Conservation (phyloP, 352 stramenopile genomes). For the Globisporangium takayamanum region DNA sequence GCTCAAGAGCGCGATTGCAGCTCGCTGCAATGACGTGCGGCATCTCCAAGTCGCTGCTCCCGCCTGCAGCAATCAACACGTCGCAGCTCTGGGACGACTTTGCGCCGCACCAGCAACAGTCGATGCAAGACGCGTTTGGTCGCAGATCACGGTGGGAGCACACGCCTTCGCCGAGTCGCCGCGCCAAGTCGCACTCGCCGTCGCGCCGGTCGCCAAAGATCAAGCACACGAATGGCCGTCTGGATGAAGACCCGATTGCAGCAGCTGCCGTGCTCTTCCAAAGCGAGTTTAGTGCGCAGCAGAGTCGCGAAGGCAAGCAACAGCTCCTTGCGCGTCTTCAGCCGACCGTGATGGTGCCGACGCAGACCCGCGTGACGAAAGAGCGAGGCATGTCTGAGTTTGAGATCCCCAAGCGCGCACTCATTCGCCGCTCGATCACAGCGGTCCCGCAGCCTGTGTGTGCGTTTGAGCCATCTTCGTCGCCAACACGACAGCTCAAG, state of each 20-base stretch:
- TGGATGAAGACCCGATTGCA: conserved; percentile 10
- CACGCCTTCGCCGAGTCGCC: conserved; percentile 2
- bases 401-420: conserved; percentile 2
- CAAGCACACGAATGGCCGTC: conserved; percentile 21
- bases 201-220: conserved; percentile 22
- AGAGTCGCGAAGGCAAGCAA: background rate
- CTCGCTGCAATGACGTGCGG: background rate
- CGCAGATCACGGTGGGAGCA: background rate
- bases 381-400: background rate
- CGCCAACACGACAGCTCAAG: conserved; percentile 14
- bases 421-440: conserved; percentile 4
- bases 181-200: conserved; percentile 20
- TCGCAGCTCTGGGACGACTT: conserved; percentile 1
- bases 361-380: background rate
- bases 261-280: too few species aligned
- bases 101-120: background rate
- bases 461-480: background rate
- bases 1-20: background rate
- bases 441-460: background rate
- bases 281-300: too few species aligned
- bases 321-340: conserved; percentile 2
- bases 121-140: background rate
- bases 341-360: background rate
- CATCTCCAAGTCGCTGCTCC: background rate
- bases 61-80: conserved; percentile 2